Evolutionary conservation across 169 alveolate species (phyloP).

Genomic region (Cryptosporidium sp.): DNA sequence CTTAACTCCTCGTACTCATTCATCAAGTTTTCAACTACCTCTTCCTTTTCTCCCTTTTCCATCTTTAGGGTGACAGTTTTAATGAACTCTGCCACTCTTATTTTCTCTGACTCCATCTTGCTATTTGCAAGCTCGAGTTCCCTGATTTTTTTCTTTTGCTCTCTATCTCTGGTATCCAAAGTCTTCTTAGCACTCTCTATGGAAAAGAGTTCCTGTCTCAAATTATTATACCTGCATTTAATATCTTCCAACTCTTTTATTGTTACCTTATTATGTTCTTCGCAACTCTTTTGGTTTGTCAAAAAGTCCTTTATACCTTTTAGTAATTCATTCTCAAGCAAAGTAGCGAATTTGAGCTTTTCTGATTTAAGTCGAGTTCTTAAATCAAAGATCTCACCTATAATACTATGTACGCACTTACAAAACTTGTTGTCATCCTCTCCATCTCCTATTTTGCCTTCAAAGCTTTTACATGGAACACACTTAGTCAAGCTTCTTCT

Average conservation of each 20-base stretch:
- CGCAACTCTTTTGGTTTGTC: slow-evolving; percentile 13
- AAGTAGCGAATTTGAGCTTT: not conserved
- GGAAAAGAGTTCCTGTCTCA: not conserved
- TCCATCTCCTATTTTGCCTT: not conserved
- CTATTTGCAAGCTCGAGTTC: slow-evolving; percentile 14
- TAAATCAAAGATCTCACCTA: not conserved
- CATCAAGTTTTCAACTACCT: slow-evolving; percentile 12
- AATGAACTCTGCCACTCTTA: slow-evolving; percentile 8
- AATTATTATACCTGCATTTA: slow-evolving; percentile 12
- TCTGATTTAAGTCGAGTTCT: slow-evolving; percentile 12
- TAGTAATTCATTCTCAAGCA: slow-evolving; percentile 31
- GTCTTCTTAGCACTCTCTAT: not conserved
- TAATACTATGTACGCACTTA: slow-evolving; percentile 8
- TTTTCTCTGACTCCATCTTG: not conserved
- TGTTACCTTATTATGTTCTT: not conserved
- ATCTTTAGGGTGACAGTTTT: not conserved
- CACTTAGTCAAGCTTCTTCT: not conserved
- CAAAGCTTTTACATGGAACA: slow-evolving; percentile 20
- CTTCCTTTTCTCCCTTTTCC: slow-evolving; percentile 11
- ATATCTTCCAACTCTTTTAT: slow-evolving; percentile 1
- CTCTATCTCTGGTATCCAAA: slow-evolving; percentile 36
- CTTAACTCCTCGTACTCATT: slow-evolving; percentile 72
- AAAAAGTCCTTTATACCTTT: slow-evolving; percentile 17
- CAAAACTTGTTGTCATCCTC: not conserved
- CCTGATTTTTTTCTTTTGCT: slow-evolving; percentile 9